phyloP scores from a whole-genome alignment of 768 basidiomycete genomes.

The Gelatoporia subvermispora region DNA sequence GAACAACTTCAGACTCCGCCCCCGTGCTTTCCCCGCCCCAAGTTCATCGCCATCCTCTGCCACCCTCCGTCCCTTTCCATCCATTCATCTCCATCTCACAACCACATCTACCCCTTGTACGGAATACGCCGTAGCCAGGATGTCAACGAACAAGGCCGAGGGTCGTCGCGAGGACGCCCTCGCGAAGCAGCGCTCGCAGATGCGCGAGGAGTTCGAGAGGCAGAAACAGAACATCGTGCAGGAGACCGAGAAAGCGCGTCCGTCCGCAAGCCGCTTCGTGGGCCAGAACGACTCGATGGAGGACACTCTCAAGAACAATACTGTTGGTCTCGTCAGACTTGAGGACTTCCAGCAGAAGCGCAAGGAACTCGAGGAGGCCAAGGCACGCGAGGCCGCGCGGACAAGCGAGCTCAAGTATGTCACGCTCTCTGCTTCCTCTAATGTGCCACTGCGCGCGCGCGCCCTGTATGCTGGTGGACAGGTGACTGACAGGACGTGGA shows the following conservation, averaged over 20 bases:
- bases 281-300: conserved; percentile 94
- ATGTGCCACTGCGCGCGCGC: no score
- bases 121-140: no score
- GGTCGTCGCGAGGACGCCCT: conserved; percentile 85
- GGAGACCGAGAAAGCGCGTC: conserved; percentile 91
- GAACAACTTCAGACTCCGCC: no score
- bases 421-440: conserved; percentile 1
- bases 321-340: conserved; percentile 85
- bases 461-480: conserved; percentile 19
- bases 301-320: conserved; percentile 84
- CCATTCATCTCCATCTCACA: conserved; percentile 9
- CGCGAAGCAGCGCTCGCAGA: conserved; percentile 73
- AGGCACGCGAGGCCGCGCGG: conserved; percentile 82
- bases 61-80: conserved; percentile 1
- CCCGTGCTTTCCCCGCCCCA: no score
- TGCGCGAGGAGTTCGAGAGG: conserved; percentile 77
- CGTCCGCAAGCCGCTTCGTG: conserved; percentile 84
- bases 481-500: conserved; percentile 75
- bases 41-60: no score
- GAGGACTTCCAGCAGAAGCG: conserved; percentile 90
- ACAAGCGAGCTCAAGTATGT: conserved; percentile 86
- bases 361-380: conserved; percentile 88
- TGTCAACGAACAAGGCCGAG: conserved; percentile 77
- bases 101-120: no score
- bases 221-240: conserved; percentile 77